phyloP scores from a whole-genome alignment of 148 eudicot species.

The Silene latifolia region DNA sequence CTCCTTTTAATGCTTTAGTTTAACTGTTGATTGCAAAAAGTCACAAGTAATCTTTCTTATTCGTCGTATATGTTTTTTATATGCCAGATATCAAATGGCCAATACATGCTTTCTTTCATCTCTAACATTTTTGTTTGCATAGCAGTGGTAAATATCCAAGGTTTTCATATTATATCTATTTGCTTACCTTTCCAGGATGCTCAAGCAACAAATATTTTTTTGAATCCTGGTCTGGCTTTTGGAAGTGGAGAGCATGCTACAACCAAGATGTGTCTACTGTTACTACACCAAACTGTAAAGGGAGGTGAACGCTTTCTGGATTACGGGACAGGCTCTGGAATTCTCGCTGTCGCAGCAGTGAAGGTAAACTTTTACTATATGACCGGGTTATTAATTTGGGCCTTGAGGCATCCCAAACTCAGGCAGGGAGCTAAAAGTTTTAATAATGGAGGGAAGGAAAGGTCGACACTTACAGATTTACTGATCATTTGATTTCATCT shows the following conservation, averaged over 20 bases:
- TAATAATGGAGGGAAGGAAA: too few relatives aligned
- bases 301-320: conserved; percentile 83
- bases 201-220: conserved; percentile 63
- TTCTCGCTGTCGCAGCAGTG: conserved; percentile 90
- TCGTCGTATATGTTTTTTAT: neutral
- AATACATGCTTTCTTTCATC: neutral
- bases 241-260: conserved; percentile 99
- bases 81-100: neutral
- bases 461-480: neutral
- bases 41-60: neutral
- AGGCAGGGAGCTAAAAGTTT: neutral
- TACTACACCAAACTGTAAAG: conserved; percentile 57
- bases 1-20: neutral
- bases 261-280: conserved; percentile 74
- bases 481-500: neutral
- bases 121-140: neutral
- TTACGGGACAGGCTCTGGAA: conserved; percentile 95
- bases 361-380: conserved; percentile 45
- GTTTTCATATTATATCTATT: neutral
- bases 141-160: neutral
- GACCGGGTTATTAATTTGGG: neutral
- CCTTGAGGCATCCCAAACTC: neutral
- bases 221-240: conserved; percentile 88
- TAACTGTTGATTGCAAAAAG: neutral
- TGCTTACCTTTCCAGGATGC: conserved; percentile 50